Conservation (phyloP, 2,329 filamentous ascomycete genomes). For the Daldinia sp. region DNA sequence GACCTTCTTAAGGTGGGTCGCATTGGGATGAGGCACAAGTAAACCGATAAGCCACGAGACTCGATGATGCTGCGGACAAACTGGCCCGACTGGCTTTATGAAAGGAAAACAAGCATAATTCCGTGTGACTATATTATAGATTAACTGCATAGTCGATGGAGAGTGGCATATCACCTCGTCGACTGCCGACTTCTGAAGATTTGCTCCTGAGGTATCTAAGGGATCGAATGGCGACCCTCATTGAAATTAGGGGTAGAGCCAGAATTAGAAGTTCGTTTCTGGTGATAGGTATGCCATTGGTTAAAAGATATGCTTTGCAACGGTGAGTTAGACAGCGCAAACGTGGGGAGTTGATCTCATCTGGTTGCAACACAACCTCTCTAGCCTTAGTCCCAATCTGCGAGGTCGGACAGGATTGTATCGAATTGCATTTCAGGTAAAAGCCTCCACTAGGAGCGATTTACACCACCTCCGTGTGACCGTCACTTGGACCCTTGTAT, state of each 20-base stretch:
- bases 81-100: conserved; percentile 3
- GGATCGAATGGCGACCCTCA: conserved; percentile 25
- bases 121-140: conserved; percentile 32
- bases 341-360: conserved; percentile 35
- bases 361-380: conserved; percentile 31
- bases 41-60: conserved; percentile 29
- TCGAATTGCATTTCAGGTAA: conserved; percentile 7
- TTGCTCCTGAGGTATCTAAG: conserved; percentile 17
- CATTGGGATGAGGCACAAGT: conserved; percentile 16
- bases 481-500: not conserved
- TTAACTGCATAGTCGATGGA: conserved; percentile 22
- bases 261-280: conserved; percentile 32
- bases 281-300: conserved; percentile 23
- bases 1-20: conserved; percentile 4
- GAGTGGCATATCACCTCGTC: conserved; percentile 25
- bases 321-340: conserved; percentile 21
- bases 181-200: conserved; percentile 34
- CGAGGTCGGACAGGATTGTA: conserved; percentile 28
- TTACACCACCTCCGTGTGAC: not conserved
- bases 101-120: conserved; percentile 28
- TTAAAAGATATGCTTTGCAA: conserved; percentile 24
- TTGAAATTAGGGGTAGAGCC: conserved; percentile 28
- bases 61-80: conserved; percentile 26
- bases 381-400: conserved; percentile 27
- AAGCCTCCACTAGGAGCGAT: not conserved